These are phyloP conservation scores for Nicotiana rustica DNA, from an alignment of 305 asterid genomes.

Conservation along the genomic window DNA sequence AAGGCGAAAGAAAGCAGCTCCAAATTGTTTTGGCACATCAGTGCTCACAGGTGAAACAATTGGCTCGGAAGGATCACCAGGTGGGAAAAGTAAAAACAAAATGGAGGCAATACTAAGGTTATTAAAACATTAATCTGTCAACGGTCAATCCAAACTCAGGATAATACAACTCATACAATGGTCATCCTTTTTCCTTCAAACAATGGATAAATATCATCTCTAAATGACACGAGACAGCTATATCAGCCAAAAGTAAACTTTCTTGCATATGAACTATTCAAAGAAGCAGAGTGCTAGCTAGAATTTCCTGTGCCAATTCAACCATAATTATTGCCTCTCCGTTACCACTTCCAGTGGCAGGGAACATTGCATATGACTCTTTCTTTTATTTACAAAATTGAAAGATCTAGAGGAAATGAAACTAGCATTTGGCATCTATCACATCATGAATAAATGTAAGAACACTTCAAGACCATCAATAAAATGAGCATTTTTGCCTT, in stretches of 20 bases:
- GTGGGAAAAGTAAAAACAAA: not conserved
- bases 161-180: not conserved
- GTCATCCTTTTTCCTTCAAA: not conserved
- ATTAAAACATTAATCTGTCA: not conserved
- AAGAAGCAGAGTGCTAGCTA: not conserved
- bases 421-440: not conserved
- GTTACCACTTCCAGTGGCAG: not conserved
- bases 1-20: slow-evolving; percentile 10
- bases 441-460: not conserved
- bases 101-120: not conserved
- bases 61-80: not conserved
- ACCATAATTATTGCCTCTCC: not conserved
- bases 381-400: not conserved
- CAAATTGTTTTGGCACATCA: not conserved
- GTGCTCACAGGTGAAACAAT: not conserved
- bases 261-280: slow-evolving; percentile 10
- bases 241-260: not conserved
- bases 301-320: not conserved
- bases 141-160: not conserved
- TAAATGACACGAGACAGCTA: not conserved
- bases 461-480: not conserved
- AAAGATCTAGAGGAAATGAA: not conserved
- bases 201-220: not conserved
- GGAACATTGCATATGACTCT: slow-evolving; percentile 12
- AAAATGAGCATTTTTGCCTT: not conserved